A percentile compares a stretch with the other conserved stretches of the same genome.
phyloP scores from a whole-genome alignment of 2,329 filamentous ascomycete species.

The Beauveria bassiana region DNA sequence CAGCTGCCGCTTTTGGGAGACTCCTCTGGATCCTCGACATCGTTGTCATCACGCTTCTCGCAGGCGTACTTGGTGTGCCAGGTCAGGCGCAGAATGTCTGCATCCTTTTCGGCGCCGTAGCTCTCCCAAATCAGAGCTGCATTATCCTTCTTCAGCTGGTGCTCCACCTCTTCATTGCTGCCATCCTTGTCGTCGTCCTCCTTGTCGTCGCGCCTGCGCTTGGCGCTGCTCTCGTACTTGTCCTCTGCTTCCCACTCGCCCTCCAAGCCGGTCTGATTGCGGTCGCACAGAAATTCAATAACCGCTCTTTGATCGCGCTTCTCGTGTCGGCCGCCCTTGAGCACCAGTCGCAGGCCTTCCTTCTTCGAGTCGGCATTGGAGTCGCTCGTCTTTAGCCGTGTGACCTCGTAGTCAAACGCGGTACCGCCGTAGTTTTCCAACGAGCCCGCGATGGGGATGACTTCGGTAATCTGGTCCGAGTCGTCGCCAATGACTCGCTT shows the following conservation, averaged over 20 bases:
- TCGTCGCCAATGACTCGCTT: slow-evolving; percentile 47
- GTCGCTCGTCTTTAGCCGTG: slow-evolving; percentile 56
- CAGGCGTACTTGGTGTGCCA: slow-evolving; percentile 90
- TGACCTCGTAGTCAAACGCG: slow-evolving; percentile 56
- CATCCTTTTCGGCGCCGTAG: slow-evolving; percentile 55
- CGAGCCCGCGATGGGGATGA: slow-evolving; percentile 69
- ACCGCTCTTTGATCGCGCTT: slow-evolving; percentile 60
- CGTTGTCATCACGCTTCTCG: slow-evolving; percentile 42
- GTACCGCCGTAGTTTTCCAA: slow-evolving; percentile 51
- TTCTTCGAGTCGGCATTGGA: slow-evolving; percentile 57
- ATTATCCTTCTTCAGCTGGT: slow-evolving; percentile 45
- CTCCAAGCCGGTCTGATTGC: slow-evolving; percentile 64
- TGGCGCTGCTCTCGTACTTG: slow-evolving; percentile 37
- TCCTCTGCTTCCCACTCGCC: slow-evolving; percentile 53
- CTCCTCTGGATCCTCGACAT: slow-evolving; percentile 31
- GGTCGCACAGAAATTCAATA: slow-evolving; percentile 79
- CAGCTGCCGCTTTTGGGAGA: slow-evolving; percentile 52
- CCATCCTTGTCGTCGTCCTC: slow-evolving; percentile 30
- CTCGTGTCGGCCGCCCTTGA: slow-evolving; percentile 53
- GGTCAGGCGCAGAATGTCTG: slow-evolving; percentile 60
- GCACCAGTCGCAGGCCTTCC: slow-evolving; percentile 63
- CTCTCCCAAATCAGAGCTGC: slow-evolving; percentile 68
- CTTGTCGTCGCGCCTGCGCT: slow-evolving; percentile 22
- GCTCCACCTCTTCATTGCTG: slow-evolving; percentile 36
- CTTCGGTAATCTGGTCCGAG: slow-evolving; percentile 41